Evolutionary conservation across 306 rosid genomes (phyloP), one percentile per base, ranked within the genome.

Genomic region (Vigna reflexopilosa): DNA sequence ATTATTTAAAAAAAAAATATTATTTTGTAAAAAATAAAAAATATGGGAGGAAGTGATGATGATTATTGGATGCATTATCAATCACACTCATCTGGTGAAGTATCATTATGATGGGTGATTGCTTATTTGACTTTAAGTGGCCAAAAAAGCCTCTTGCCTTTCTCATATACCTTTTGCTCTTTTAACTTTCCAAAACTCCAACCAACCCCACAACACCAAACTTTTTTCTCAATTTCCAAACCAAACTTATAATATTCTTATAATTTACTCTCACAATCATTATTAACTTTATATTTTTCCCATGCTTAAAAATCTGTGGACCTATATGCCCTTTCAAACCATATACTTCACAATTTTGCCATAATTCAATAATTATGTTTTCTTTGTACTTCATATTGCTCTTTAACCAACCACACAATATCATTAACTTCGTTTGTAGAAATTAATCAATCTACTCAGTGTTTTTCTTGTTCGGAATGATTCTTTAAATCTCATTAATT

Each of bases 21-120:
- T 26, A 26, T 26, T 30, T 30, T 30, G 34, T 0, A 4, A 30
- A 30, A 83, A 84, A 82, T 2, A n/a, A 20, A 79, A 88, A 19
- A 84, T 78, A 81, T 82, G 50, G 51, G 81, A 87, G 76, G 79
- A 86, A 42, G 45, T 77, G 89, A 88, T 94, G 97, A 94, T 94
- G 97, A 89, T 89, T 88, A 95, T 88, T 87, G 86, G 97, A 87
- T 87, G 94, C 88, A 94, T 73, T 85, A 87, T 94, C 91, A 83
- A 85, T 78, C 77, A 85, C 65, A 52, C 59, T 69, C 79, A 85
- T 80, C 80, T 73, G 87, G 90, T 85, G 91, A 89, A 83, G 85
- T 85, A 83, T 94, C 84, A 92, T 90, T 85, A 87, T 89, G 91
- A 85, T 82, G 85, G 70, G 85, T 85, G 90, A 80, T 84, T 78